Conservation (phyloP, 2,329 filamentous ascomycete genomes). For the Grosmannia serpens region DNA sequence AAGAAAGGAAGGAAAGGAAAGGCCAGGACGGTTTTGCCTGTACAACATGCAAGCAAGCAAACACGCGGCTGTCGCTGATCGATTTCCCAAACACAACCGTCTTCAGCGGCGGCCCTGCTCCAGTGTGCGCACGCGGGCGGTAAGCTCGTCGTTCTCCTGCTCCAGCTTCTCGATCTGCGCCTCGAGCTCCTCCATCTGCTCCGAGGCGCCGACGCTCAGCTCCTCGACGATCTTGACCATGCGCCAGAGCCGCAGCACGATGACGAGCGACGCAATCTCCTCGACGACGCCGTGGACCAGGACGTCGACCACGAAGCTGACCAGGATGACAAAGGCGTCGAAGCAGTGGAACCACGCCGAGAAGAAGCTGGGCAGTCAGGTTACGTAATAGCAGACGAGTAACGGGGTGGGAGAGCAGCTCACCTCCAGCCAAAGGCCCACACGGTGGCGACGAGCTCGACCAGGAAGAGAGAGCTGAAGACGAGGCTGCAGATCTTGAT, state of each 20-base stretch:
- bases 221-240: slow-evolving; percentile 63
- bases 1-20: not conserved
- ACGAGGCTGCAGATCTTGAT: slow-evolving; percentile 42
- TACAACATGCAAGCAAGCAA: too few relatives aligned
- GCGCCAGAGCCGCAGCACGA: slow-evolving; percentile 56
- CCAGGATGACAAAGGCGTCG: slow-evolving; percentile 50
- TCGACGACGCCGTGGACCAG: slow-evolving; percentile 46
- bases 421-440: slow-evolving; percentile 46
- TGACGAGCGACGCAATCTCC: slow-evolving; percentile 54
- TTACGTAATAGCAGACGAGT: too few relatives aligned
- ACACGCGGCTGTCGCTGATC: too few relatives aligned
- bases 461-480: slow-evolving; percentile 54
- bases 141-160: slow-evolving; percentile 28
- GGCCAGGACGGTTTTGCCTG: not conserved
- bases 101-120: not conserved
- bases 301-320: slow-evolving; percentile 51
- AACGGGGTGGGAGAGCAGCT: not conserved
- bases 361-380: slow-evolving; percentile 37
- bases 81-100: not conserved
- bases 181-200: slow-evolving; percentile 48
- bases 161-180: slow-evolving; percentile 39
- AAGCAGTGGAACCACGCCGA: slow-evolving; percentile 49
- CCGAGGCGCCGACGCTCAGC: slow-evolving; percentile 48
- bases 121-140: slow-evolving; percentile 12
- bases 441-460: slow-evolving; percentile 43